phyloP scores from a whole-genome alignment of 1,139 yeast genomes.

The Hansenula anomala region DNA sequence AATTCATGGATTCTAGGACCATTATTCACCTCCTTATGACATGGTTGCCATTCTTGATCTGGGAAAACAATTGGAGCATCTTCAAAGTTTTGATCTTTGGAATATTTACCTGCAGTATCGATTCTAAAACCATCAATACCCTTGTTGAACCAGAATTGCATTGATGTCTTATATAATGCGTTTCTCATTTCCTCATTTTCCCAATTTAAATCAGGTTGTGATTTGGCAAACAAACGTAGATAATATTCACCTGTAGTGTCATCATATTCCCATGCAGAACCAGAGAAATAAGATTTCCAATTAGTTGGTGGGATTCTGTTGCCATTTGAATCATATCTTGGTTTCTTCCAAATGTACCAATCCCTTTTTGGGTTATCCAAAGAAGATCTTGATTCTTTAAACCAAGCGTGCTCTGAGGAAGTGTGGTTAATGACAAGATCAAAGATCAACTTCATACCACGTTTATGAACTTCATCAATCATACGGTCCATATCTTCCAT shows the following conservation, averaged over 20 bases:
- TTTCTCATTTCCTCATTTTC: conserved; percentile 46
- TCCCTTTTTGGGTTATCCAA: conserved; percentile 51
- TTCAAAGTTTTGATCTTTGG: conserved; percentile 37
- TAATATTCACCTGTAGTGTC: conserved; percentile 49
- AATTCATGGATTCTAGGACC: conserved; percentile 57
- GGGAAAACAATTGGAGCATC: conserved; percentile 46
- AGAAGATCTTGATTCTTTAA: conserved; percentile 48
- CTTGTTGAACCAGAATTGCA: conserved; percentile 49
- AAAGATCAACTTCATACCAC: conserved; percentile 47
- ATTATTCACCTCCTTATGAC: conserved; percentile 29
- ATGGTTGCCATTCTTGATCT: conserved; percentile 37
- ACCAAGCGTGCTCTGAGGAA: conserved; percentile 53
- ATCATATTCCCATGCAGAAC: conserved; percentile 54
- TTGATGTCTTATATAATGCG: conserved; percentile 47
- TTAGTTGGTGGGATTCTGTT: conserved; percentile 51
- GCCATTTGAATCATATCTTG: conserved; percentile 42
- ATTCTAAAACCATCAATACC: conserved; percentile 59
- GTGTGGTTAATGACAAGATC: conserved; percentile 60
- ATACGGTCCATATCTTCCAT: conserved; percentile 45
- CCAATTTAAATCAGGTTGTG: conserved; percentile 61
- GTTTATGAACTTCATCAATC: conserved; percentile 40
- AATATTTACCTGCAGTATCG: conserved; percentile 49
- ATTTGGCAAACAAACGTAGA: conserved; percentile 43
- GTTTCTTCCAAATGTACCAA: conserved; percentile 57
- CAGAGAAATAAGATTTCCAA: conserved; percentile 49